Evolutionary conservation across 73 alveolate genomes (phyloP).

Genomic region (Vitrella brassicaformis): DNA sequence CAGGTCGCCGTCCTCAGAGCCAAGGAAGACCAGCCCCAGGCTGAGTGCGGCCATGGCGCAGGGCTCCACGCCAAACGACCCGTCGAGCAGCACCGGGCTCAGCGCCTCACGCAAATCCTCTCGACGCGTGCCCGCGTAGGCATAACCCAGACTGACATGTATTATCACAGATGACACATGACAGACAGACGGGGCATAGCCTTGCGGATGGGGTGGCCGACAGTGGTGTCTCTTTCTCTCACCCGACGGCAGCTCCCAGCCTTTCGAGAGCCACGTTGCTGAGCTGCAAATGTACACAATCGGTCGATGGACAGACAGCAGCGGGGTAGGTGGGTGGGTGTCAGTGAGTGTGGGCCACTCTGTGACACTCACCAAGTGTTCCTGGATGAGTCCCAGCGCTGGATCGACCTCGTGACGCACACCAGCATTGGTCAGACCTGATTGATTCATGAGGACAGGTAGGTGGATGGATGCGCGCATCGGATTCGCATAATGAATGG

Average conservation of each 20-base stretch:
- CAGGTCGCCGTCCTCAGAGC: slow-evolving; percentile 74
- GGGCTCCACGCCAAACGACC: slow-evolving; percentile 64
- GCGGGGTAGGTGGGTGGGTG: no score
- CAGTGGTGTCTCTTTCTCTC: neutral
- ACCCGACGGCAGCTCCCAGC: slow-evolving; percentile 21
- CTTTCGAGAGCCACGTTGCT: slow-evolving; percentile 26
- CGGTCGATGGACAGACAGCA: no score
- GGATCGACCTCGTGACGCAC: slow-evolving; percentile 63
- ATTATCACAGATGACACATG: no score
- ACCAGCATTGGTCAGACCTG: slow-evolving; percentile 56
- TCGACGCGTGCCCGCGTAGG: slow-evolving; percentile 88
- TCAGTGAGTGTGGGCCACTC: no score
- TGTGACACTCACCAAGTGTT: slow-evolving; percentile 38
- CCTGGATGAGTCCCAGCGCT: slow-evolving; percentile 49
- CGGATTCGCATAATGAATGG: no score
- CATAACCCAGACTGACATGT: slow-evolving; percentile 64
- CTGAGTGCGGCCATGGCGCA: slow-evolving; percentile 92
- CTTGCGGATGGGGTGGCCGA: neutral
- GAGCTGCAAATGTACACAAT: no score
- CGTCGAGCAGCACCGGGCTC: neutral
- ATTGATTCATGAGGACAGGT: no score
- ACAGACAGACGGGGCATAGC: no score
- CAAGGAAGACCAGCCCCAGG: slow-evolving; percentile 58
- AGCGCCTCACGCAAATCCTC: slow-evolving; percentile 45
- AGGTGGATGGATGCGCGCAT: no score